Evolutionary conservation across 805 yeast genomes (phyloP).

Genomic region (Nakazawaea peltata): DNA sequence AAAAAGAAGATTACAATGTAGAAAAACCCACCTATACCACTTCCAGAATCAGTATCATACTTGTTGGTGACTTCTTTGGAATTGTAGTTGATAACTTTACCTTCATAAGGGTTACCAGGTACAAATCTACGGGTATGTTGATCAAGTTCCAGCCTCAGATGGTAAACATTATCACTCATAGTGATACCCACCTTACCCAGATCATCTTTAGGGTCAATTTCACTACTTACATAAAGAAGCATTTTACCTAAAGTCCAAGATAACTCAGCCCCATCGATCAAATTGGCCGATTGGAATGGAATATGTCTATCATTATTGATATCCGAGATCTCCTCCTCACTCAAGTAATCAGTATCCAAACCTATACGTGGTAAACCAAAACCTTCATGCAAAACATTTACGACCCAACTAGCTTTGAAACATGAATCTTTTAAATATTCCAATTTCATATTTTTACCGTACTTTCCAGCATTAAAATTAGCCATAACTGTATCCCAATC

Average conservation of each 20-base stretch:
- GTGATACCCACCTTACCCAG: constrained; percentile 25
- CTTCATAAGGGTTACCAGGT: constrained; percentile 20
- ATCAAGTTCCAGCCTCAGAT: no score
- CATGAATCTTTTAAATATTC: constrained; percentile 69
- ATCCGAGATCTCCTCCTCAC: constrained; percentile 17
- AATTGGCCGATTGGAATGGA: constrained; percentile 76
- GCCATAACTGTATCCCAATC: constrained; percentile 55
- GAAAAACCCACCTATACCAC: constrained; percentile 4
- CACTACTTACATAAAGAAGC: constrained; percentile 71
- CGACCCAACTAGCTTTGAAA: constrained; percentile 92
- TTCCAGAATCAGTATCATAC: background rate
- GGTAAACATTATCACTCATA: constrained; percentile 30
- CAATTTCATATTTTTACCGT: constrained; percentile 44
- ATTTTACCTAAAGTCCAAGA: constrained; percentile 96
- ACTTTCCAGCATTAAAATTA: constrained; percentile 45
- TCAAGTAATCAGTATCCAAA: constrained; percentile 31
- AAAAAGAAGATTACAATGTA: constrained; percentile 11
- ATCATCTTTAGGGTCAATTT: constrained; percentile 28
- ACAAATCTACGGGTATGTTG: constrained; percentile 21
- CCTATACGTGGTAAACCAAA: constrained; percentile 76
- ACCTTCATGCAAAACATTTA: constrained; percentile 86
- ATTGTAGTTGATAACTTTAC: background rate
- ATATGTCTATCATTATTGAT: constrained; percentile 27
- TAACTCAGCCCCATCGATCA: constrained; percentile 75
- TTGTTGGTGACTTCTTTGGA: background rate